Conservation (phyloP, 2,329 filamentous ascomycete genomes). For the Diaporthe nobilis region DNA sequence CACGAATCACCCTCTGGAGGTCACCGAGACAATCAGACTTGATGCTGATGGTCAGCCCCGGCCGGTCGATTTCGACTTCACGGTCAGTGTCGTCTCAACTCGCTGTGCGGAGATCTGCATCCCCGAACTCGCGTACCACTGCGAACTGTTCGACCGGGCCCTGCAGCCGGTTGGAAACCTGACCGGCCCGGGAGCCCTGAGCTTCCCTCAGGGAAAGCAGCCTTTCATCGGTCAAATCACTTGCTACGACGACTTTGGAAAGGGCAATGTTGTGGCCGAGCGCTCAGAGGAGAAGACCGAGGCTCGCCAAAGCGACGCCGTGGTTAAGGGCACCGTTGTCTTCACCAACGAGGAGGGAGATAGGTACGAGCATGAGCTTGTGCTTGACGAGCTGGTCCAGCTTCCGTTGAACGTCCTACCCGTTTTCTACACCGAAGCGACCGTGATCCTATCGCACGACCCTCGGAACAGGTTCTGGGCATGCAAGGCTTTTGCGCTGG, state of each 20-base stretch:
- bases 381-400: not conserved
- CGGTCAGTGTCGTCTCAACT: not conserved
- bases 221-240: conserved; percentile 18
- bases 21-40: conserved; percentile 13
- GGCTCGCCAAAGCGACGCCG: not conserved
- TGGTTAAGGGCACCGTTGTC: conserved; percentile 2
- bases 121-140: conserved; percentile 2
- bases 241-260: conserved; percentile 16
- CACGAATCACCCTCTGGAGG: conserved; percentile 16
- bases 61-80: conserved; percentile 7
- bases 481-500: not conserved
- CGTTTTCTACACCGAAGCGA: not conserved
- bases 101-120: conserved; percentile 22
- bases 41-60: conserved; percentile 7
- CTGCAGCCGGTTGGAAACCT: conserved; percentile 1
- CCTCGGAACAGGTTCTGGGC: not conserved
- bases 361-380: conserved; percentile 20
- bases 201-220: conserved; percentile 1
- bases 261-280: not conserved
- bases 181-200: not conserved
- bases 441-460: not conserved
- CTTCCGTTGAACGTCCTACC: not conserved
- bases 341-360: conserved; percentile 23
- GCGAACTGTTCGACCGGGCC: conserved; percentile 9
- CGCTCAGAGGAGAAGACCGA: not conserved